These are phyloP conservation scores for Zygoascus meyerae DNA, from an alignment of 1,139 yeast species.

Conservation along the genomic window DNA sequence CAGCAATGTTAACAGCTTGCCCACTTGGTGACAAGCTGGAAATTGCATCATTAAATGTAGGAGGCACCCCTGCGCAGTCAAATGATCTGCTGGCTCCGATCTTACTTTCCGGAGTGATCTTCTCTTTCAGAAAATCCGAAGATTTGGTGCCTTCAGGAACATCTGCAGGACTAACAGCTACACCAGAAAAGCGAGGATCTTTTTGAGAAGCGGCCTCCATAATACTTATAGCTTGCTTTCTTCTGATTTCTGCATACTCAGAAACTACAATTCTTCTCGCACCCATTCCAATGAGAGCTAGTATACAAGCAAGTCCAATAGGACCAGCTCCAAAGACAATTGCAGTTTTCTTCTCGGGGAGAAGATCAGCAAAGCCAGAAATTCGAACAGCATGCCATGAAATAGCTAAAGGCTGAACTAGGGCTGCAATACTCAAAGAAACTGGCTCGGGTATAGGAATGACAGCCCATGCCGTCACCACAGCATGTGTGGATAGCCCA, in stretches of 20 bases:
- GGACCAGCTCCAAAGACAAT: constrained; percentile 60
- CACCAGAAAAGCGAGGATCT: constrained; percentile 8
- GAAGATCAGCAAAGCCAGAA: constrained; percentile 40
- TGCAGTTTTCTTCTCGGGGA: constrained; percentile 36
- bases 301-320: constrained; percentile 39
- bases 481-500: constrained; percentile 47
- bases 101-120: constrained; percentile 37
- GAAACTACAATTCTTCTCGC: constrained; percentile 10
- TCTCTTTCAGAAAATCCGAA: constrained; percentile 21
- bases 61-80: constrained; percentile 59
- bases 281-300: constrained; percentile 12
- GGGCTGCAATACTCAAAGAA: constrained; percentile 51
- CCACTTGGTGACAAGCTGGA: constrained; percentile 54
- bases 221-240: constrained; percentile 14
- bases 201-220: constrained; percentile 35
- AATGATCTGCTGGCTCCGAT: constrained; percentile 53
- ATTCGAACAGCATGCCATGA: constrained; percentile 56
- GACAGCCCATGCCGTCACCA: constrained; percentile 38
- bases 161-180: constrained; percentile 26
- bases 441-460: constrained; percentile 40
- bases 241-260: constrained; percentile 12
- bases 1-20: constrained; percentile 56
- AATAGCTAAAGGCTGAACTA: constrained; percentile 53
- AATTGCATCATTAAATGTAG: constrained; percentile 48
- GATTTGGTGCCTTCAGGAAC: constrained; percentile 24